Evolutionary conservation across 306 rosid genomes (phyloP).

Genomic region (Vicia villosa): DNA sequence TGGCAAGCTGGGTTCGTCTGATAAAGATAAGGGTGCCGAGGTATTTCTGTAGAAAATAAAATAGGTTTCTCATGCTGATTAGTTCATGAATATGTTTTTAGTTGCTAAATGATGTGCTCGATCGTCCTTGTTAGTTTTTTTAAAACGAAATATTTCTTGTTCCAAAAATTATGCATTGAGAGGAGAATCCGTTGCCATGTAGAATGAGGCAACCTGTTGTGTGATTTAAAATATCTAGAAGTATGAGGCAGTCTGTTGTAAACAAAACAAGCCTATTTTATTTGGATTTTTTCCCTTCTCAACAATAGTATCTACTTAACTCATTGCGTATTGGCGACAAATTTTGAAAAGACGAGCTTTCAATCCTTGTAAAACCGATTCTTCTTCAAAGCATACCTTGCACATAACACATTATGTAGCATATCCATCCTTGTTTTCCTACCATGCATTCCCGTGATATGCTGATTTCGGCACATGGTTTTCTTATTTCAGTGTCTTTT

Average conservation of each 20-base stretch:
- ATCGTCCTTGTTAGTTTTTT: not conserved
- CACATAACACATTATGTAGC: not conserved
- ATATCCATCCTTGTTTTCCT: conserved; percentile 5
- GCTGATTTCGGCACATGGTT: conserved; percentile 13
- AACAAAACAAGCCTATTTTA: not conserved
- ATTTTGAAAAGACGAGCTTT: not conserved
- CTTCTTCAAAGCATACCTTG: not conserved
- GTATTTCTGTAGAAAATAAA: conserved; percentile 48
- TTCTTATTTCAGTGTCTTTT: conserved; percentile 20
- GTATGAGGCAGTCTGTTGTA: conserved; percentile 17
- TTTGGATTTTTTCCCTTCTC: not conserved
- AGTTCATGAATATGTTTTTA: not conserved
- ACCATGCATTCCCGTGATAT: not conserved
- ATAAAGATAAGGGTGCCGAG: conserved; percentile 66
- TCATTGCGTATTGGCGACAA: not conserved
- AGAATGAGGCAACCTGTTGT: conserved; percentile 23
- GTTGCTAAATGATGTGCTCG: not conserved
- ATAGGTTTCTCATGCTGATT: conserved; percentile 1
- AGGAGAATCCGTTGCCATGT: not conserved
- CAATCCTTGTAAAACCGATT: not conserved
- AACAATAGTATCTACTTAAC: not conserved
- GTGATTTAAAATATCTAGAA: not conserved
- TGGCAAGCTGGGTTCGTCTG: conserved; percentile 83
- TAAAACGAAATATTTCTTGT: not conserved
- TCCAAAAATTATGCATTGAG: conserved; percentile 10